Base-by-base conservation (phyloP, 768 basidiomycete species). In the Sporobolomyces roseus region DNA sequence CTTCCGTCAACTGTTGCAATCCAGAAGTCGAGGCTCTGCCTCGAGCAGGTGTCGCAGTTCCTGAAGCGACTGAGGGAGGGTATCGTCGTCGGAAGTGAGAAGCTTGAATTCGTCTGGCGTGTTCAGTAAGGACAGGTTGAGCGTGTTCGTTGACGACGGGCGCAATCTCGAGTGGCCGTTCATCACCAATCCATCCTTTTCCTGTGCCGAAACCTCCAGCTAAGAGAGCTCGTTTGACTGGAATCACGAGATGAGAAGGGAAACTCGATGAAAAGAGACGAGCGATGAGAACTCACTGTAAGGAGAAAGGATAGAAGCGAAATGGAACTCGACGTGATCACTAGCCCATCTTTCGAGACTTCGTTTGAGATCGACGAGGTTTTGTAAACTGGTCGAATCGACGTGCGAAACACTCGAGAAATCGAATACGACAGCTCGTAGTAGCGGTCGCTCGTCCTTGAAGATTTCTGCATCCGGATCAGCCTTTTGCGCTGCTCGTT, bases 161-260 rank as follows among this genome's bases (percentile, higher is more conserved):
- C 7, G 89, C 90, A 63, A 93, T 81, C 74, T 94, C 93, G 27
- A 79, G 80, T 16, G 83, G 82, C 0, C 79, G 71, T 25, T 76
- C 78, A 13, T 80, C 78, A 9, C 80, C 70, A 1, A 82, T 77
- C 19, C 78, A 77, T 19, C 63, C 66, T 12, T 36, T 54, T n/a
- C 90, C 89, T 25, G 83, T 82, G 12, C 94, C 94, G 77, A 98
- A 98, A 3, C 91, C 91, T 66, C 88, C 93, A 6, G 93, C 91
- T 53, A 91, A 80, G 38, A 93, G 83, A 7, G 90, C 90, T 60
- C 58, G 58, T 33, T 60, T 60, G 58, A 56, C 93, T 66, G 50
- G 5, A 2, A 16, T 25, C 53, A 36, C 5, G 23, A 2, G 36
- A 27, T 17, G 19, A 9, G 38, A 23, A 36, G 1, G 36, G 29